Percentiles rank a stretch among this genome's conserved stretches.
Evolutionary conservation across 805 yeast genomes (phyloP).

Genomic region (Candida succiphila): DNA sequence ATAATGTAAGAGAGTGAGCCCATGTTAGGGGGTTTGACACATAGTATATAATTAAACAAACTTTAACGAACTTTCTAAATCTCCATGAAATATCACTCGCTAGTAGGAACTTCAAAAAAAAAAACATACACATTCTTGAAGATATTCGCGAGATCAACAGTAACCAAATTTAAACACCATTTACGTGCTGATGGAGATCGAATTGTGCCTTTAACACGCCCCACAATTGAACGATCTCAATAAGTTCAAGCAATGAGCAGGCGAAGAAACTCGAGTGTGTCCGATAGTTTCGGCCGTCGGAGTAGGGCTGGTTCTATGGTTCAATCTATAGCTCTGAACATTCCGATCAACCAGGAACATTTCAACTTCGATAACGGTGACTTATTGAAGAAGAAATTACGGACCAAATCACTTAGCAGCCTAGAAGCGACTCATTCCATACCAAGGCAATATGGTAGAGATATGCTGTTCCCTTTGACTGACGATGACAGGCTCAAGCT

Average conservation of each 20-base stretch:
- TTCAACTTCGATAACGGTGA: conserved; percentile 3
- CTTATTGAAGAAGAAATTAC: neutral
- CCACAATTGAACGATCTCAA: too few species aligned
- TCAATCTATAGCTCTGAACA: conserved; percentile 45
- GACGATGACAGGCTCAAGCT: conserved; percentile 23
- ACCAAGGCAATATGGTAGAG: neutral
- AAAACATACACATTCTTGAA: too few species aligned
- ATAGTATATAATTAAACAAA: too few species aligned
- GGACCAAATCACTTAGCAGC: conserved; percentile 7
- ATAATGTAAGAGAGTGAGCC: too few species aligned
- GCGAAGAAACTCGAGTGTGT: conserved; percentile 9
- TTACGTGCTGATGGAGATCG: too few species aligned
- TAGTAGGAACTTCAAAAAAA: too few species aligned
- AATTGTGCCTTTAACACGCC: too few species aligned
- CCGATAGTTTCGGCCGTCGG: conserved; percentile 11
- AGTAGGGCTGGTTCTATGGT: conserved; percentile 55
- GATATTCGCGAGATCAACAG: too few species aligned
- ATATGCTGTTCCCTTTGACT: conserved; percentile 26
- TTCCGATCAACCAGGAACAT: conserved; percentile 28
- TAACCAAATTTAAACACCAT: too few species aligned
- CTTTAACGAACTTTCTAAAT: too few species aligned
- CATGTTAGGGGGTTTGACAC: too few species aligned
- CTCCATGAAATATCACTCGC: too few species aligned
- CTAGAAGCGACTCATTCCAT: neutral
- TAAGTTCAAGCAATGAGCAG: neutral